Evolutionary conservation across 164 flowering plant genomes (phyloP).

Genomic region (Protea cynaroides): DNA sequence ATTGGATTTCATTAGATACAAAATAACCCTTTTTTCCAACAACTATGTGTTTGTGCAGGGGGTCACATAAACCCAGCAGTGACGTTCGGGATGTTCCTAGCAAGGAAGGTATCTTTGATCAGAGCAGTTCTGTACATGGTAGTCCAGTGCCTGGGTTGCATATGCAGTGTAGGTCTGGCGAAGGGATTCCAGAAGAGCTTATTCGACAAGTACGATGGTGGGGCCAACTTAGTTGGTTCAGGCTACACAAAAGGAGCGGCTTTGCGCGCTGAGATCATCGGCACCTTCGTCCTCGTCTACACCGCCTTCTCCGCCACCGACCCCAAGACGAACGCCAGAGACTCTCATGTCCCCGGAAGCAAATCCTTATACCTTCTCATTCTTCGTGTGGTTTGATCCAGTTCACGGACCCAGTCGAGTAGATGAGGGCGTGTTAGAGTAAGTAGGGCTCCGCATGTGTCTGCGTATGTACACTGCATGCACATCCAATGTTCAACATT

Average conservation of each 20-base stretch:
- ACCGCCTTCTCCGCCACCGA: slow-evolving; percentile 97
- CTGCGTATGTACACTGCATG: too few species aligned
- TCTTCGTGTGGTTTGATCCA: too few species aligned
- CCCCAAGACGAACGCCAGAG: slow-evolving; percentile 69
- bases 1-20: too few species aligned
- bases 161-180: slow-evolving; percentile 51
- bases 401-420: too few species aligned
- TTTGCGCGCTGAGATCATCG: slow-evolving; percentile 84
- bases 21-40: too few species aligned
- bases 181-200: slow-evolving; percentile 44
- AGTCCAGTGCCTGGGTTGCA: slow-evolving; percentile 73
- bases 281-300: slow-evolving; percentile 95
- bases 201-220: slow-evolving; percentile 40
- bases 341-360: slow-evolving; percentile 57
- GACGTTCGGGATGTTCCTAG: slow-evolving; percentile 81
- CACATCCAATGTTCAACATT: too few species aligned
- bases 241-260: slow-evolving; percentile 78
- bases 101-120: slow-evolving; percentile 69
- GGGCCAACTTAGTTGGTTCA: slow-evolving; percentile 41
- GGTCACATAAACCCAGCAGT: slow-evolving; percentile 95
- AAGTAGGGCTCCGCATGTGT: too few species aligned
- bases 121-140: slow-evolving; percentile 74
- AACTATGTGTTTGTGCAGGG: slow-evolving; percentile 61
- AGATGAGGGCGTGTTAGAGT: too few species aligned
- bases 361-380: too few species aligned